Evolutionary conservation across 192 early-diverging fungal genomes (phyloP).

Genomic region (Gigaspora rosea): DNA sequence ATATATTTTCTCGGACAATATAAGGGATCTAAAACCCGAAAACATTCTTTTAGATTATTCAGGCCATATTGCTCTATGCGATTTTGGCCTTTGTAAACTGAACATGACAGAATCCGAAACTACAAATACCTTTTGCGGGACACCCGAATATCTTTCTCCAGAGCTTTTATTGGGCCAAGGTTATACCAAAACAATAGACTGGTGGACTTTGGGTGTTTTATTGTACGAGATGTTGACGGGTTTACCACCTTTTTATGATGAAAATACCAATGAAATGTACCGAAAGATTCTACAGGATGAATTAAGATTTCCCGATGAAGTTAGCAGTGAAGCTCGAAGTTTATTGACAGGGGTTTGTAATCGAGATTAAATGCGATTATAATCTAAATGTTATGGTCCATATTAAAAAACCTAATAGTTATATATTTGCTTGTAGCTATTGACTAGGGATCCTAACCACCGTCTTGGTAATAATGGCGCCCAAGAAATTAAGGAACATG

Average conservation of each 20-base stretch:
- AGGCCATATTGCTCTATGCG: constrained; percentile 68
- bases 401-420: no score
- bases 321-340: constrained; percentile 63
- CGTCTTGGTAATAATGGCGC: constrained; percentile 87
- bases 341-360: constrained; percentile 60
- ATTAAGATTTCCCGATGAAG: constrained; percentile 77
- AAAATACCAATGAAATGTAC: constrained; percentile 95
- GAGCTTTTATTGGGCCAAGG: constrained; percentile 85
- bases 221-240: constrained; percentile 91
- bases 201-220: constrained; percentile 95
- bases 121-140: constrained; percentile 96
- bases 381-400: no score
- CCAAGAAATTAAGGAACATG: constrained; percentile 91
- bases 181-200: constrained; percentile 94
- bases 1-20: neutral
- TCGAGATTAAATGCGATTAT: neutral
- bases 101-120: constrained; percentile 93
- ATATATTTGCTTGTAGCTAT: constrained; percentile 46
- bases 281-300: constrained; percentile 92
- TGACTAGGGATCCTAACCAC: constrained; percentile 78
- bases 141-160: constrained; percentile 96
- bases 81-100: constrained; percentile 82
- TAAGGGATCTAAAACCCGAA: constrained; percentile 56
- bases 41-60: constrained; percentile 69
- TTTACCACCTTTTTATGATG: constrained; percentile 91